A percentile compares a stretch with the other conserved stretches of the same genome.
These are phyloP conservation scores for Eucalyptus coolabah DNA, from an alignment of 345 rosid genomes.

Conservation along the genomic window DNA sequence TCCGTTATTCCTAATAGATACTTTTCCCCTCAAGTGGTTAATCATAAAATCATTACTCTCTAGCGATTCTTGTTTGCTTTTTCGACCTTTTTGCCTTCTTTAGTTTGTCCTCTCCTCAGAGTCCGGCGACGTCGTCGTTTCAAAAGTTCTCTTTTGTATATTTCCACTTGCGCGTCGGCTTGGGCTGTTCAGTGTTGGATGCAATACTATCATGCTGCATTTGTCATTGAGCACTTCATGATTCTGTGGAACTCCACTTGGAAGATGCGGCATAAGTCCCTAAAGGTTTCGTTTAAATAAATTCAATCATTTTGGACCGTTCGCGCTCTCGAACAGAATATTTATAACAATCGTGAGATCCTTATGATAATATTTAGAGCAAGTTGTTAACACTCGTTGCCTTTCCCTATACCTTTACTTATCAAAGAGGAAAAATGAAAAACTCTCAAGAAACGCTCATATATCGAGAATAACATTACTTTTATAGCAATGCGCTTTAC, in stretches of 20 bases:
- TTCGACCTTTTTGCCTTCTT: background rate
- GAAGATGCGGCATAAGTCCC: background rate
- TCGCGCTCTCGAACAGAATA: background rate
- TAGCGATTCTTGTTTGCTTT: background rate
- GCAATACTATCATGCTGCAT: background rate
- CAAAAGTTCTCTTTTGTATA: background rate
- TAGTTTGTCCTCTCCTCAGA: background rate
- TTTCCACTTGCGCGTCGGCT: background rate
- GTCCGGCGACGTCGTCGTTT: background rate
- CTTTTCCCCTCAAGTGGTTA: background rate
- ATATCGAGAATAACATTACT: background rate
- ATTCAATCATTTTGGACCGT: background rate
- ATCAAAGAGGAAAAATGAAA: background rate
- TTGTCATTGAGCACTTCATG: background rate
- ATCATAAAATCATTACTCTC: background rate
- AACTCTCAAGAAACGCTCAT: background rate
- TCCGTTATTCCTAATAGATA: too few species aligned
- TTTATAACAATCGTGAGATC: background rate
- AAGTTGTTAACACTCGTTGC: background rate
- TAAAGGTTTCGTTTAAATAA: background rate
- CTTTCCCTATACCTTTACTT: background rate
- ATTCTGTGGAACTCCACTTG: background rate
- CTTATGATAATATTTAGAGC: background rate
- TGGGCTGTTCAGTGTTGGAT: background rate
- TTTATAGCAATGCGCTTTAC: background rate